These are phyloP conservation scores for Termitomyces titanicus DNA, from an alignment of 768 basidiomycete species.

Conservation along the genomic window DNA sequence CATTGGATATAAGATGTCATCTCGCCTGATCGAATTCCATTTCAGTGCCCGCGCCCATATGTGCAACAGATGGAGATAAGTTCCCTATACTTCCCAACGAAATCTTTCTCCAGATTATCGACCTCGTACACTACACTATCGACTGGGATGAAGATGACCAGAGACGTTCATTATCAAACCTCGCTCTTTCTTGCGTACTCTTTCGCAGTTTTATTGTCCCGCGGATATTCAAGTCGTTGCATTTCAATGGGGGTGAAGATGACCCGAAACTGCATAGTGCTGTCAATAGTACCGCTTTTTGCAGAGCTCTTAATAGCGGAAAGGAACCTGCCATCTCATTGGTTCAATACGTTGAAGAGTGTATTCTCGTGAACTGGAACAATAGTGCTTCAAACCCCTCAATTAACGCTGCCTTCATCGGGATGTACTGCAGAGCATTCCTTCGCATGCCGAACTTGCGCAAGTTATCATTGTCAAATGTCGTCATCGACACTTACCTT, in stretches of 20 bases:
- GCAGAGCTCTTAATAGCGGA: constrained; percentile 21
- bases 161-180: constrained; percentile 19
- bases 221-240: constrained; percentile 34
- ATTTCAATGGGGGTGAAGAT: constrained; percentile 13
- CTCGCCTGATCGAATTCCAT: neutral
- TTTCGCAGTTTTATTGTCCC: constrained; percentile 37
- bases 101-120: constrained; percentile 40
- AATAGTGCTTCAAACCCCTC: neutral
- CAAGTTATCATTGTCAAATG: neutral
- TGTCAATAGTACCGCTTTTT: constrained; percentile 18
- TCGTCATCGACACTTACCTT: constrained; percentile 3
- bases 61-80: neutral
- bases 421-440: constrained; percentile 13
- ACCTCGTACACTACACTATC: constrained; percentile 22
- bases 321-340: constrained; percentile 25
- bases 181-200: constrained; percentile 40
- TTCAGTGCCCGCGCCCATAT: neutral
- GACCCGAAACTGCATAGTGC: neutral
- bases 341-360: constrained; percentile 25
- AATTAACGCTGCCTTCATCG: constrained; percentile 6
- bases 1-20: neutral
- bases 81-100: constrained; percentile 36
- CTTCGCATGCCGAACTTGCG: constrained; percentile 15
- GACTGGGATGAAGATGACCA: constrained; percentile 14
- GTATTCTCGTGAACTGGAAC: constrained; percentile 14